phyloP scores from a whole-genome alignment of 495 filamentous ascomycete species.

The Penicillium cinerascens region DNA sequence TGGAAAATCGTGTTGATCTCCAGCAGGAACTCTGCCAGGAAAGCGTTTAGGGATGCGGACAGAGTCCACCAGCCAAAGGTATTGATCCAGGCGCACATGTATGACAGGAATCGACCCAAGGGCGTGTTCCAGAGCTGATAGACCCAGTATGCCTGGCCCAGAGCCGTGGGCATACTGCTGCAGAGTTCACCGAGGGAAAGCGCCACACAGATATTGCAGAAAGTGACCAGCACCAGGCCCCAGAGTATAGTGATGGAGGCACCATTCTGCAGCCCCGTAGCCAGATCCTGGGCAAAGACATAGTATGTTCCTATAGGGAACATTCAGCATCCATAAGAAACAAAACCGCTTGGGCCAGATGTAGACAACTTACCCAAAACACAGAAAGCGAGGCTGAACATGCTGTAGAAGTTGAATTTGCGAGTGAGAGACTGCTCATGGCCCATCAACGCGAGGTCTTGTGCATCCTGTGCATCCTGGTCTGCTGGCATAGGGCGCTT shows the following conservation, averaged over 20 bases:
- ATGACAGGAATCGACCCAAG: neutral
- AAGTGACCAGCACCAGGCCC: neutral
- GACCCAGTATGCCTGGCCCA: neutral
- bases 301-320: neutral
- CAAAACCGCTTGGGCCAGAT: neutral
- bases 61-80: neutral
- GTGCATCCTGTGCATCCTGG: neutral
- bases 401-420: neutral
- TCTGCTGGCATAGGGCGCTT: neutral
- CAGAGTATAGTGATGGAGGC: neutral
- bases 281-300: neutral
- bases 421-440: neutral
- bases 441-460: neutral
- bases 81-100: neutral
- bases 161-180: neutral
- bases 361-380: neutral
- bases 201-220: neutral
- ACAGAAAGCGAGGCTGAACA: neutral
- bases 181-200: neutral
- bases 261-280: neutral
- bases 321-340: neutral
- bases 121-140: neutral
- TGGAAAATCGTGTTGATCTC: neutral
- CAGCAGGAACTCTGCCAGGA: neutral
- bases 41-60: neutral